Evolutionary conservation across 179 eudicot genomes (phyloP), one percentile per base, ranked within the genome.

Genomic region (Amaranthus tricolor): DNA sequence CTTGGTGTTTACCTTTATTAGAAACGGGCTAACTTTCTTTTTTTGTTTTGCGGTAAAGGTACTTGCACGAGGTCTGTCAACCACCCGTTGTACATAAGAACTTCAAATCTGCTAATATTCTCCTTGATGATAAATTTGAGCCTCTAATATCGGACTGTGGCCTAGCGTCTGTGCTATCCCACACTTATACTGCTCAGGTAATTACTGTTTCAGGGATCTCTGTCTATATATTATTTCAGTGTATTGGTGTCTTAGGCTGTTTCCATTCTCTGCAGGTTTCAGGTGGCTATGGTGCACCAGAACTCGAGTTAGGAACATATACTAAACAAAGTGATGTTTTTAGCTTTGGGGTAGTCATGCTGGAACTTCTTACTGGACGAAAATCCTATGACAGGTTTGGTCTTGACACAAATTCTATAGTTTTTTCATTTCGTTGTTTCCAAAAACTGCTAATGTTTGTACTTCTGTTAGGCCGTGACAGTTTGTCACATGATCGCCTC

Each of bases 341-440:
- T 73, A 92, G 96, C 86, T 94, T 92, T 72, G 98, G 98, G 79
- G 91, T 92, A 50, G 92, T 94, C 17, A 92, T 94, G 98, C 80
- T 94, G 59, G 94, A 90, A 73, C 90, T 94, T 55, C 89, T 94
- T 73, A 94, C 97, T 0, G 97, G 94, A 45, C 78, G 91, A 71
- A 86, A 86, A 86, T 66, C 98, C 49, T 89, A 85, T 62, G 97
- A 94, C 88, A 90, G 97, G 98, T 94, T 58, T n/a, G 68, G 7
- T 54, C 56, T 14, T 5, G n/a, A 66, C 49, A 16, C 66, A 54
- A 53, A 7, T 31, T 31, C 40, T 31, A 31, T 31, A 31, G 40
- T 31, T 31, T 31, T 31, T 31, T 31, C 40, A 31, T 31, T 31
- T 31, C 2, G 40, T 31, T 1, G 21, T 66, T 51, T 10, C 5